phyloP scores from a whole-genome alignment of 257 asterid species.

The Solanum megistacrolobum region DNA sequence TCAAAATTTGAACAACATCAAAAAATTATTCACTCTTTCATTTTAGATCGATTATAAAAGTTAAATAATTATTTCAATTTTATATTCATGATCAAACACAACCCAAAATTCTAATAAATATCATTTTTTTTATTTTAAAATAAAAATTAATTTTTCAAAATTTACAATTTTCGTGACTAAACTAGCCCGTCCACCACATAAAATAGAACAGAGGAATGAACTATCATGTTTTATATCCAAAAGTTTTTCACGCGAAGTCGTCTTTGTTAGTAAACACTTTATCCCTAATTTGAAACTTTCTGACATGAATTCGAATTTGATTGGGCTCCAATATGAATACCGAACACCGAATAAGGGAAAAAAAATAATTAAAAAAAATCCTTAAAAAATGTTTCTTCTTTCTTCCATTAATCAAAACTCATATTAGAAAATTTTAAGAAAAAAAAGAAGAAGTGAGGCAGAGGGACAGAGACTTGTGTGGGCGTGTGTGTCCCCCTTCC shows the following conservation, averaged over 20 bases:
- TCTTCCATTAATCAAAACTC: not conserved
- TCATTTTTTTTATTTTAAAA: not conserved
- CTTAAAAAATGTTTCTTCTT: not conserved
- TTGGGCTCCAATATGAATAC: not conserved
- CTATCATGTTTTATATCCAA: not conserved
- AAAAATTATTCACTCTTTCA: not conserved
- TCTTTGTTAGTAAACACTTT: too few species aligned
- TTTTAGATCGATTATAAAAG: not conserved
- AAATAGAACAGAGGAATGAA: not conserved
- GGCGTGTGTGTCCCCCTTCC: not conserved
- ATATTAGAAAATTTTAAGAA: not conserved
- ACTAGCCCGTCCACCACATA: not conserved
- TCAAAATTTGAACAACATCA: not conserved
- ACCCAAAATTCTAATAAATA: not conserved
- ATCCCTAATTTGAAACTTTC: not conserved
- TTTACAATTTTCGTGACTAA: not conserved
- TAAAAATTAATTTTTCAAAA: not conserved
- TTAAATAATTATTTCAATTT: not conserved
- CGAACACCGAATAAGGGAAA: too few species aligned
- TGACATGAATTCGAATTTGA: rapidly evolving
- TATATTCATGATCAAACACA: not conserved
- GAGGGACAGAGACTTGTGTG: not conserved
- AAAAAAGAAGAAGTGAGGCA: not conserved
- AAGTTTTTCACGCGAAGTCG: not conserved
- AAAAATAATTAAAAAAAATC: not conserved